Percentiles rank a stretch among this genome's conserved stretches.
Evolutionary conservation across 805 yeast species (phyloP).

Genomic region (Wickerhamomyces sydowiorum): DNA sequence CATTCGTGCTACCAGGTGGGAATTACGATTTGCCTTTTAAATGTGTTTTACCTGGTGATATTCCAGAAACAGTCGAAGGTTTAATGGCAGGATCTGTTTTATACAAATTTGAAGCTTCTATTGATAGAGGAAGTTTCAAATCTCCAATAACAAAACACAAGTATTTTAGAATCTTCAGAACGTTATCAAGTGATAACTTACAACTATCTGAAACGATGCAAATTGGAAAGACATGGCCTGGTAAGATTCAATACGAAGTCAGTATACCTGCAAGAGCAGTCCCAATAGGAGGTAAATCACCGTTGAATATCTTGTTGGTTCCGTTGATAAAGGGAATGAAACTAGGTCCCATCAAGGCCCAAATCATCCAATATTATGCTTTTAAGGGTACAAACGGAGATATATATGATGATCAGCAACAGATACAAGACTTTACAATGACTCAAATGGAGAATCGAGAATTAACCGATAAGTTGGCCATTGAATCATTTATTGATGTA

Average conservation of each 20-base stretch:
- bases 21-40: constrained; percentile 85
- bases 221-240: constrained; percentile 88
- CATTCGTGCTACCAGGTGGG: constrained; percentile 52
- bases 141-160: constrained; percentile 39
- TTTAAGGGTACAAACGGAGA: constrained; percentile 52
- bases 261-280: constrained; percentile 82
- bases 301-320: constrained; percentile 61
- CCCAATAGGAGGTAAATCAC: constrained; percentile 74
- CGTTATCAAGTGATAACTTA: constrained; percentile 73
- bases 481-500: constrained; percentile 50
- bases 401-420: constrained; percentile 54
- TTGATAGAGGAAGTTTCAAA: constrained; percentile 60
- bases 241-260: constrained; percentile 80
- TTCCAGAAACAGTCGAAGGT: constrained; percentile 85
- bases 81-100: constrained; percentile 69
- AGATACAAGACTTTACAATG: constrained; percentile 45
- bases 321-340: constrained; percentile 77
- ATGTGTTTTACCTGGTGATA: constrained; percentile 70
- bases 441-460: constrained; percentile 37
- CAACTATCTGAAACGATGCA: constrained; percentile 76
- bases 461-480: constrained; percentile 53
- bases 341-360: constrained; percentile 61
- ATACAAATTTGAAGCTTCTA: constrained; percentile 67
- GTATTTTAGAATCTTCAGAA: constrained; percentile 74
- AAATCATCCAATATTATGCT: constrained; percentile 59